Evolutionary conservation across 1,284 basidiomycete genomes (phyloP).

Genomic region (Schizopora paradoxa): DNA sequence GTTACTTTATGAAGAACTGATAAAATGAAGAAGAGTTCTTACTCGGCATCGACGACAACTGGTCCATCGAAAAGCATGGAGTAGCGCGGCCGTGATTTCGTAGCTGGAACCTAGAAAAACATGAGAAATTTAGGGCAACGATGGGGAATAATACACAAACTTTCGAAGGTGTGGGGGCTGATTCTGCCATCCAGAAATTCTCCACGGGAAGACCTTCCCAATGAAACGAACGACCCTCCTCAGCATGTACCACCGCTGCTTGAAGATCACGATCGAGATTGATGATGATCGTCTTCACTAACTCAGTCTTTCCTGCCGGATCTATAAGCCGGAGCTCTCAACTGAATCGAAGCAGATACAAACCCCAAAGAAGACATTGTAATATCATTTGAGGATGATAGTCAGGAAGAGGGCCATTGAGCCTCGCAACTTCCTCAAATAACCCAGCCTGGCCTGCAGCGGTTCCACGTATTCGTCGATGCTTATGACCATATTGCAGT

Average conservation of each 20-base stretch:
- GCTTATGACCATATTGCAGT: constrained; percentile 67
- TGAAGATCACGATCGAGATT: constrained; percentile 49
- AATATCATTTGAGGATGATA: constrained; percentile 89
- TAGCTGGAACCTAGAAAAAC: not conserved
- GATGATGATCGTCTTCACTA: constrained; percentile 78
- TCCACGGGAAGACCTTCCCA: constrained; percentile 51
- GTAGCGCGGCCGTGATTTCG: constrained; percentile 29
- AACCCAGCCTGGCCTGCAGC: constrained; percentile 37
- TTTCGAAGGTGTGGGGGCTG: constrained; percentile 19
- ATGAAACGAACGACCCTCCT: constrained; percentile 16
- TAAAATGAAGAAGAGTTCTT: constrained; percentile 20
- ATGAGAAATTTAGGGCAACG: not conserved
- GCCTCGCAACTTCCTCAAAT: constrained; percentile 75
- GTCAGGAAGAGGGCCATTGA: constrained; percentile 81
- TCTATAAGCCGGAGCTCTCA: not conserved
- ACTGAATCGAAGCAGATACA: constrained; percentile 22
- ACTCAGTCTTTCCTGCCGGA: constrained; percentile 64
- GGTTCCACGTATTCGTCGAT: no score
- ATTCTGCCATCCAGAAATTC: constrained; percentile 43
- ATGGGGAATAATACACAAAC: not conserved
- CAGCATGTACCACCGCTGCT: constrained; percentile 28
- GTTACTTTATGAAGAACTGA: constrained; percentile 7
- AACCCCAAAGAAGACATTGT: constrained; percentile 91
- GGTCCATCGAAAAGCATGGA: constrained; percentile 41
- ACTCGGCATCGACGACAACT: constrained; percentile 36